These are phyloP conservation scores for Phytopythium montanum DNA, from an alignment of 352 stramenopile genomes.

Conservation along the genomic window DNA sequence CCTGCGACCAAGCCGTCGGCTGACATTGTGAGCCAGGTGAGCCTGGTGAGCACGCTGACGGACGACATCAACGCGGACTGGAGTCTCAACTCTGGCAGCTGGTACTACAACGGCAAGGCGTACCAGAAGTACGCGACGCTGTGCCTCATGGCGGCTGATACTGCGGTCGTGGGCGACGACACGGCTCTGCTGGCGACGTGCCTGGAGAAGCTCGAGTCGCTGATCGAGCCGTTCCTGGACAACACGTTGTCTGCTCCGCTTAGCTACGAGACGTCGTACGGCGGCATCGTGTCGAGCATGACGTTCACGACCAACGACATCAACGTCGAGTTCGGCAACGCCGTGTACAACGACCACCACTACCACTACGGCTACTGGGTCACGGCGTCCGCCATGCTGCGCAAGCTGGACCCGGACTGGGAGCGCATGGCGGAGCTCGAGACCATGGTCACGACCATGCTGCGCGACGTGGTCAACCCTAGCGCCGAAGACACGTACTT, in stretches of 20 bases:
- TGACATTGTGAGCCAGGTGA: slow-evolving; percentile 14
- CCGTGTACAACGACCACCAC: slow-evolving; percentile 62
- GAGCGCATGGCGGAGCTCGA: slow-evolving; percentile 22
- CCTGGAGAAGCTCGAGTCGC: slow-evolving; percentile 25
- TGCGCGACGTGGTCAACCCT: slow-evolving; percentile 72
- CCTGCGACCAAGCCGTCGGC: slow-evolving; percentile 17
- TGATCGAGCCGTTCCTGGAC: slow-evolving; percentile 39
- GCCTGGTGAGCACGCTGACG: slow-evolving; percentile 17
- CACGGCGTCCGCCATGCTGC: slow-evolving; percentile 28
- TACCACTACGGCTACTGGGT: slow-evolving; percentile 64
- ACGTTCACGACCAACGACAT: slow-evolving; percentile 25
- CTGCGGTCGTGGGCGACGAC: slow-evolving; percentile 12
- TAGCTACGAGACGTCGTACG: slow-evolving; percentile 42
- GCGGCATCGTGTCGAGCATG: slow-evolving; percentile 24
- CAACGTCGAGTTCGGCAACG: slow-evolving; percentile 49
- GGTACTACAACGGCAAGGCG: slow-evolving; percentile 50
- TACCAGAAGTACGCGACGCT: slow-evolving; percentile 22
- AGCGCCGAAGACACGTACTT: slow-evolving; percentile 48
- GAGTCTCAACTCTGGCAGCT: slow-evolving; percentile 29
- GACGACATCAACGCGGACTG: slow-evolving; percentile 32
- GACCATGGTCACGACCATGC: slow-evolving; percentile 55
- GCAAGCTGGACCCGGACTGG: slow-evolving; percentile 34
- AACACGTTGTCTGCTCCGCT: slow-evolving; percentile 34
- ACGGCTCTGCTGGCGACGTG: slow-evolving; percentile 15
- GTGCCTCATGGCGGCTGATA: slow-evolving; percentile 31